Evolutionary conservation across 164 flowering plant species (phyloP), one percentile per base, ranked within the genome.

Genomic region (Akebia trifoliata): DNA sequence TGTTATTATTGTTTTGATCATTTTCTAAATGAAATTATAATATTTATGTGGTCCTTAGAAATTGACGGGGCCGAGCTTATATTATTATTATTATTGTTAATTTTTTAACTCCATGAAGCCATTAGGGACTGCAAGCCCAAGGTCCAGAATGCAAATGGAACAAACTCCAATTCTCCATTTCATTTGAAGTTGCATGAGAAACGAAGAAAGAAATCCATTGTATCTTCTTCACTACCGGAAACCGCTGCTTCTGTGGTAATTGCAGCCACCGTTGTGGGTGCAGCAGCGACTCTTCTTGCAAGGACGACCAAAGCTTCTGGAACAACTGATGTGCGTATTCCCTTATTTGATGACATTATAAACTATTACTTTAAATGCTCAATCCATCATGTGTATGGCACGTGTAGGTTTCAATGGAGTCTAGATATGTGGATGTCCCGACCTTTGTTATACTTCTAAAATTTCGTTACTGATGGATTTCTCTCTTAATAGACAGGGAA

Each of bases 251-350:
- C 96, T 30, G 61, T 90, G 11, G 83, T 78, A 45, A 50, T 88
- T 67, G 90, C 98, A 31, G 93, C 87, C 0, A 67, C 87, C 9
- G 74, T 84, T 50, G 96, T 86, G n/a, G 96, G 96, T 56, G 82
- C 81, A 51, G 96, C 97, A 47, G 83, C 96, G 28, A 79, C 86
- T 21, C 25, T 81, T 53, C 84, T 88, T 35, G 57, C 53, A 7
- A 76, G 58, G 72, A 86, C 76, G 69, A 79, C 54, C 24, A 78
- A 78, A 72, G 64, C 72, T 42, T 63, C 85, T 15, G 70, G 80
- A 69, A 60, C 38, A 62, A 49, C 67, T 54, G 78, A 80, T 77
- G 97, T 90, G 35, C 17, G 79, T 67, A 53, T 44, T 55, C 48
- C 24, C 28, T 25, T 43, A 18, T 28, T 8, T 30, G 42, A 26